Evolutionary conservation across 768 basidiomycete species (phyloP).

Genomic region (Pleurotus platypus): DNA sequence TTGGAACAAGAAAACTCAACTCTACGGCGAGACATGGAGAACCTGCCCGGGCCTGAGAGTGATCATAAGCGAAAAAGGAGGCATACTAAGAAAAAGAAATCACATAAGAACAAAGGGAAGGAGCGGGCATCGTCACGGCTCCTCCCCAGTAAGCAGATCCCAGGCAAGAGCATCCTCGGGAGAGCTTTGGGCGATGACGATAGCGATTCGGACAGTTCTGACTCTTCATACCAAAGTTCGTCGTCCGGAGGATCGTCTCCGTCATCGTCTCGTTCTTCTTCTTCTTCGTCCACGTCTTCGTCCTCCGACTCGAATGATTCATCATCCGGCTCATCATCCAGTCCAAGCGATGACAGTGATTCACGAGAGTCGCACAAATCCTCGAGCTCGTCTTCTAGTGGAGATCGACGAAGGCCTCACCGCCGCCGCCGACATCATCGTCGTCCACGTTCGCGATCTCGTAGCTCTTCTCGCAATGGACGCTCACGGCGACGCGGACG

Average conservation of each 20-base stretch:
- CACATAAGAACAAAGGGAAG: background rate
- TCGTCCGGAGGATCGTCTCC: background rate
- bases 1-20: background rate
- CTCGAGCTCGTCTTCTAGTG: too few relatives aligned
- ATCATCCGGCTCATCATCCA: background rate
- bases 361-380: too few relatives aligned
- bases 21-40: background rate
- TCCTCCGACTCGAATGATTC: background rate
- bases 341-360: too few relatives aligned
- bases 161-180: background rate
- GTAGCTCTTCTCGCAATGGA: background rate
- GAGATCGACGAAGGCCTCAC: too few relatives aligned
- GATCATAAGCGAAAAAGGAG: background rate
- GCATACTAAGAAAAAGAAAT: background rate
- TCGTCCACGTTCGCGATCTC: background rate
- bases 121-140: background rate
- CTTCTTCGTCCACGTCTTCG: background rate
- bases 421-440: too few relatives aligned
- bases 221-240: too few relatives aligned
- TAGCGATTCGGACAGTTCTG: too few relatives aligned
- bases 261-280: background rate
- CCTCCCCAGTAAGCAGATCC: background rate
- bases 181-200: background rate
- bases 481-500: background rate
- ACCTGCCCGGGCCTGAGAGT: background rate